Base-by-base conservation (phyloP, 352 stramenopile species). In the Plasmopara viticola region DNA sequence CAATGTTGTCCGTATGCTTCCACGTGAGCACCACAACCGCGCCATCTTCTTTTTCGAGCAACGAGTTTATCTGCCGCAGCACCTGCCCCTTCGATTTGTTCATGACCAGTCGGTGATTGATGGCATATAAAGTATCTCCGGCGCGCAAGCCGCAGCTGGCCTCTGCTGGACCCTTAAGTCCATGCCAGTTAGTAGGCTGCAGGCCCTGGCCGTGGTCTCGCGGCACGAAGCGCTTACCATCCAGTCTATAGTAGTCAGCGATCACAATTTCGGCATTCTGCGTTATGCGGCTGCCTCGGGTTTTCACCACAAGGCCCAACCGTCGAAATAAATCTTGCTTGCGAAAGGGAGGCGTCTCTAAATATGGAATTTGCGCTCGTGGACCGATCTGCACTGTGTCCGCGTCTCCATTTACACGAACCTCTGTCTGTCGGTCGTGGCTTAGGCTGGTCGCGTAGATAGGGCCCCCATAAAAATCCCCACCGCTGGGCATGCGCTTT, bases 21-120 rank as follows among this genome's bases (percentile, higher is more conserved):
- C 80, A 94, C 29, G 83, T 90, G 17, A 94, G 65, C 9, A 94
- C 63, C 43, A 93, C 66, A 7, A 72, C 71, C 38, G 69, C 61
- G 33, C 76, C 72, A 45, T 87, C 78, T 53, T 70, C 81, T 56
- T 90, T 94, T 51, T 86, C 78, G 35, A 87, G 58, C 50, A 87
- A 62, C 51, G 78, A 71, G 58, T 82, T 77, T 47, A 94, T 86
- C 58, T 91, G 77, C 60, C 80, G 72, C 44, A 94, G 64, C 48
- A 94, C 79, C 51, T 94, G 83, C 12, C 80, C 76, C 60, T 81
- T 86, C 43, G 78, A 87, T 62, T 91, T 91, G 68, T 94, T 94
- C 53, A 90, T 78, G 12, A 94, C 78, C n/a, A 90, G 74, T 53
- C 77, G 70, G 51, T 90, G 78, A 67, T 94, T 94, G 52, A 94